Percentiles rank a stretch among this genome's conserved stretches.
Conservation (phyloP, 2,329 filamentous ascomycete species). For the Aspergillus aculeatinus region DNA sequence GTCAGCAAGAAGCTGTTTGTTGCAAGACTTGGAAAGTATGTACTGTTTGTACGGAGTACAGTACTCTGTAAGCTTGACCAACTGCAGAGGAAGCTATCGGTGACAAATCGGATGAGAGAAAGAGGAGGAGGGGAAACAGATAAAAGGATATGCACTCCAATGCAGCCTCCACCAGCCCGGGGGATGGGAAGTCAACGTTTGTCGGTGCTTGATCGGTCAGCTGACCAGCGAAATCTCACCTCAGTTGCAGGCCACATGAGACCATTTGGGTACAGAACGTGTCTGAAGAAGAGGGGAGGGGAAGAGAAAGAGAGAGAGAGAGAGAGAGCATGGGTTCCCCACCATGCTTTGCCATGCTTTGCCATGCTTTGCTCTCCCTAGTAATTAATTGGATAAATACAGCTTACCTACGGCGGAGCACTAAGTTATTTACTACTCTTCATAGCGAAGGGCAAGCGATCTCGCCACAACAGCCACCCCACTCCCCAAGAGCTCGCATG, state of each 20-base stretch:
- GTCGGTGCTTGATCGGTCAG: background rate
- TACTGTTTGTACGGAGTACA: no score
- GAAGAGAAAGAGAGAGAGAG: no score
- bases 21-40: background rate
- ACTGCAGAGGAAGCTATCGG: slow-evolving; percentile 8
- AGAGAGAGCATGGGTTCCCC: no score
- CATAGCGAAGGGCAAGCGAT: background rate
- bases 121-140: background rate
- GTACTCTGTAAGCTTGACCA: slow-evolving; percentile 2
- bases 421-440: background rate
- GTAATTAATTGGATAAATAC: background rate
- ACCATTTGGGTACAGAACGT: background rate
- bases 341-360: background rate
- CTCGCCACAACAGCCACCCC: background rate
- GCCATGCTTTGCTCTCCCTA: background rate
- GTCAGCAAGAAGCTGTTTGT: slow-evolving; percentile 1
- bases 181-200: background rate
- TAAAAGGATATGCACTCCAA: background rate
- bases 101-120: background rate
- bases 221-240: background rate
- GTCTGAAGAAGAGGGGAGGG: background rate
- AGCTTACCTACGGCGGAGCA: background rate
- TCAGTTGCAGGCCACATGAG: background rate
- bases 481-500: background rate
- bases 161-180: background rate